A percentile compares a stretch with the other conserved stretches of the same genome.
These are phyloP conservation scores for Apiotrichum veenhuisii DNA, from an alignment of 1,284 basidiomycete species.

Conservation along the genomic window DNA sequence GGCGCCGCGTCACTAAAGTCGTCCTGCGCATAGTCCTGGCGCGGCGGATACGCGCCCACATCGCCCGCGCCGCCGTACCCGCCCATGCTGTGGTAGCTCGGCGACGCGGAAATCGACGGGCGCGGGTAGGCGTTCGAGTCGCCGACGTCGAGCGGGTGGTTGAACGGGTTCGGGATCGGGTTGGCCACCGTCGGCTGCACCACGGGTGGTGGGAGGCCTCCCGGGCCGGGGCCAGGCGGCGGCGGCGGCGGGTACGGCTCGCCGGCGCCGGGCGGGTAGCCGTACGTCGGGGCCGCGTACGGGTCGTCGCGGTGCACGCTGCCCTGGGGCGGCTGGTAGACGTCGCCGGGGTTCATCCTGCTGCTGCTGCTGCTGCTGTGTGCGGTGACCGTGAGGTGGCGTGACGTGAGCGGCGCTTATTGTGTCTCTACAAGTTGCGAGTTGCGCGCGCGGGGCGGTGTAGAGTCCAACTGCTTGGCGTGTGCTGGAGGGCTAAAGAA, in stretches of 20 bases:
- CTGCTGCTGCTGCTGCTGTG: too few relatives aligned
- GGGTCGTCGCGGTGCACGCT: conserved; percentile 2
- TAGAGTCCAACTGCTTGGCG: too few relatives aligned
- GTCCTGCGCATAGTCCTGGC: conserved; percentile 10
- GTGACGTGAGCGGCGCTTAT: too few relatives aligned
- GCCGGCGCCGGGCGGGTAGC: neutral
- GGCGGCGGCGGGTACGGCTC: too few relatives aligned
- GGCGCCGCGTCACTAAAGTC: conserved; percentile 43
- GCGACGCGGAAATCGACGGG: conserved; percentile 5
- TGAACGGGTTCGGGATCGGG: conserved; percentile 9
- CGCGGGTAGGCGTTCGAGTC: neutral
- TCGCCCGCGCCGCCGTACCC: too few relatives aligned
- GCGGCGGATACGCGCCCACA: neutral
- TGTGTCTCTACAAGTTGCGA: too few relatives aligned
- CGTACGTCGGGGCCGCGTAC: neutral
- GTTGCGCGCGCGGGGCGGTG: too few relatives aligned
- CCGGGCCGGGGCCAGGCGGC: neutral
- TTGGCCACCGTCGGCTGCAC: too few relatives aligned
- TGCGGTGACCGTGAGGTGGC: too few relatives aligned
- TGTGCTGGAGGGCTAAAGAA: too few relatives aligned
- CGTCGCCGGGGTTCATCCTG: conserved; percentile 15
- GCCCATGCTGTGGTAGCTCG: neutral
- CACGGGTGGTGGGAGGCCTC: neutral
- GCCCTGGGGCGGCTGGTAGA: conserved; percentile 12
- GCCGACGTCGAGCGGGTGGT: conserved; percentile 7